Evolutionary conservation across 2,329 filamentous ascomycete species (phyloP).

Genomic region (Claviceps maximensis): DNA sequence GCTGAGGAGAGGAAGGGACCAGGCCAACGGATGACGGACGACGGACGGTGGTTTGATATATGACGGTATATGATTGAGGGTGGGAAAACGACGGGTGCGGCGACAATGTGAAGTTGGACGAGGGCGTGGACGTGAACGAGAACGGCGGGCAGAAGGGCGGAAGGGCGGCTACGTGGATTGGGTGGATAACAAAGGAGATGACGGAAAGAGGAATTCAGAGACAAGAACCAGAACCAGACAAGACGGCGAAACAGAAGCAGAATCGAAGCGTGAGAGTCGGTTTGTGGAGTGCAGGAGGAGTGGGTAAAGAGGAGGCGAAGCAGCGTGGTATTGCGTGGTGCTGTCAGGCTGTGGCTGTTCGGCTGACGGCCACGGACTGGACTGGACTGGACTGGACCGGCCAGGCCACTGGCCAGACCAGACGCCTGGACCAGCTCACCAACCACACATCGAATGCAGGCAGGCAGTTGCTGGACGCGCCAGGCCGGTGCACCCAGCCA

Average conservation of each 20-base stretch:
- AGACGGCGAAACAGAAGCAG: not conserved
- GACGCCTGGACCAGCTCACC: no score
- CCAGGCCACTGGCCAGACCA: no score
- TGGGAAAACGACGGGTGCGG: not conserved
- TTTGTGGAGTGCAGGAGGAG: slow-evolving; percentile 10
- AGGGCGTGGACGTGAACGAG: not conserved
- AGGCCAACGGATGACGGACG: not conserved
- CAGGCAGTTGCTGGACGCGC: no score
- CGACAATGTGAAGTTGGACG: not conserved
- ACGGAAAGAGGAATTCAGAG: not conserved
- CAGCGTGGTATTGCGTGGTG: not conserved
- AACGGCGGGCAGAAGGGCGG: not conserved
- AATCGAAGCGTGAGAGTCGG: not conserved
- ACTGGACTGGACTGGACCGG: no score
- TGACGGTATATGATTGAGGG: not conserved
- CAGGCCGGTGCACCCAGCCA: no score
- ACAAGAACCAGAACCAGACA: not conserved
- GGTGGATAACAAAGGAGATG: slow-evolving; percentile 1
- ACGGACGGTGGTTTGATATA: not conserved
- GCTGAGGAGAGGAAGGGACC: not conserved
- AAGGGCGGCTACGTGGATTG: not conserved
- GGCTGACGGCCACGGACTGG: not conserved
- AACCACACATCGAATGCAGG: no score
- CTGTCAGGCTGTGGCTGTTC: not conserved
- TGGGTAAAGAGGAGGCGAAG: slow-evolving; percentile 7